A percentile compares a stretch with the other conserved stretches of the same genome.
These are phyloP conservation scores for Cocos nucifera DNA, from an alignment of 176 grass and related monocot genomes.

Conservation along the genomic window DNA sequence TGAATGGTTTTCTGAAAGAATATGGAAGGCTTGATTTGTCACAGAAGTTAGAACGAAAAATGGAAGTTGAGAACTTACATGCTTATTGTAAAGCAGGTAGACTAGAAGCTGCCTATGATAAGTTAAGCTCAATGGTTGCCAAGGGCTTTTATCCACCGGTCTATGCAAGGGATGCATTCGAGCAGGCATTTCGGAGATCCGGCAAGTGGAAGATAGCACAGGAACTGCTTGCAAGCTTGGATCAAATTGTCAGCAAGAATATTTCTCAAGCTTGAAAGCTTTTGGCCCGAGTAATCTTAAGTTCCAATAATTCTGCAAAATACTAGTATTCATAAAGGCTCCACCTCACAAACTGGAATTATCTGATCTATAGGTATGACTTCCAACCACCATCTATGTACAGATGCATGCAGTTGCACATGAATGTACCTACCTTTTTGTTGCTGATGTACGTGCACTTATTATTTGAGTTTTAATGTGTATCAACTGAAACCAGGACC, in stretches of 20 bases:
- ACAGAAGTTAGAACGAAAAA: slow-evolving; percentile 18
- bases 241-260: background rate
- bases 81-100: slow-evolving; percentile 15
- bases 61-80: slow-evolving; percentile 7
- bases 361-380: no score
- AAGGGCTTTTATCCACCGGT: slow-evolving; percentile 9
- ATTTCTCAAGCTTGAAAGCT: background rate
- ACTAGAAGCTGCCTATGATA: slow-evolving; percentile 11
- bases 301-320: no score
- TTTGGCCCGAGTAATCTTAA: background rate
- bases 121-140: slow-evolving; percentile 13
- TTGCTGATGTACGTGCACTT: no score
- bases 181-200: slow-evolving; percentile 8
- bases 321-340: no score
- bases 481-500: no score
- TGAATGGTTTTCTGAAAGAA: slow-evolving; percentile 6
- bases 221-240: background rate
- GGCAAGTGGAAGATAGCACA: slow-evolving; percentile 7
- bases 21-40: slow-evolving; percentile 10
- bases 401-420: no score
- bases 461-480: no score
- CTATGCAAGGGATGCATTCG: slow-evolving; percentile 20
- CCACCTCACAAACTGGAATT: no score
- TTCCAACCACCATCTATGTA: no score
- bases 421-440: no score